Evolutionary conservation across 345 rosid genomes (phyloP).

Genomic region (Eucalyptus viminalis): DNA sequence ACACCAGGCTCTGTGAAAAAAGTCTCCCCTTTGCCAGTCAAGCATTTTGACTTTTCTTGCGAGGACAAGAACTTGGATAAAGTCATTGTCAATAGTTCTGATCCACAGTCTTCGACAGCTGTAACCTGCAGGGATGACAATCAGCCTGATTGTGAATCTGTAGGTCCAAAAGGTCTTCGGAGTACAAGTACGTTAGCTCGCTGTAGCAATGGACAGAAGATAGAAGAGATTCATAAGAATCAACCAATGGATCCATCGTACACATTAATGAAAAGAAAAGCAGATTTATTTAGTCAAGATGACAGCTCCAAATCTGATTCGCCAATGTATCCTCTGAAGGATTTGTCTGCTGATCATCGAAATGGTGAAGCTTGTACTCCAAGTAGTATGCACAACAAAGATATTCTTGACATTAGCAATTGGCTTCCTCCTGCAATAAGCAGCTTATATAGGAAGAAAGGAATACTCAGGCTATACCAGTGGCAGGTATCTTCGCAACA

Average conservation of each 20-base stretch:
- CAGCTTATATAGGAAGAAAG: constrained; percentile 60
- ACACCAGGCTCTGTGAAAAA: constrained; percentile 18
- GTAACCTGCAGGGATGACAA: constrained; percentile 2
- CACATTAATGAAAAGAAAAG: constrained; percentile 7
- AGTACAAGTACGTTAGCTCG: not conserved
- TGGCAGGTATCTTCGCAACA: constrained; percentile 64
- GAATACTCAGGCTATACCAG: constrained; percentile 72
- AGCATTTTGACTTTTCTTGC: constrained; percentile 62
- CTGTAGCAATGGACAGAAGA: constrained; percentile 3
- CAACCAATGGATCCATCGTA: constrained; percentile 2
- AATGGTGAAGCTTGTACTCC: constrained; percentile 53
- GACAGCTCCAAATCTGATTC: constrained; percentile 12
- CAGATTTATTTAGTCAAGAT: constrained; percentile 9
- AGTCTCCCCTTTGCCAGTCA: constrained; percentile 67
- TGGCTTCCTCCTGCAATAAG: constrained; percentile 92
- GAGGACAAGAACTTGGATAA: constrained; percentile 46
- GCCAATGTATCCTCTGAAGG: constrained; percentile 17
- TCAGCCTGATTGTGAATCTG: constrained; percentile 15
- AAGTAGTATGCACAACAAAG: constrained; percentile 36
- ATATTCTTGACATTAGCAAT: constrained; percentile 33
- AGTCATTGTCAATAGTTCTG: not conserved
- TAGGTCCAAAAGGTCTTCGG: not conserved
- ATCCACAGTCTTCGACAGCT: constrained; percentile 5
- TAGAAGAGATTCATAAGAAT: constrained; percentile 10
- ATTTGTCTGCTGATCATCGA: constrained; percentile 12